Evolutionary conservation across 2,329 filamentous ascomycete species (phyloP).

Genomic region (Fusarium floridanum): DNA sequence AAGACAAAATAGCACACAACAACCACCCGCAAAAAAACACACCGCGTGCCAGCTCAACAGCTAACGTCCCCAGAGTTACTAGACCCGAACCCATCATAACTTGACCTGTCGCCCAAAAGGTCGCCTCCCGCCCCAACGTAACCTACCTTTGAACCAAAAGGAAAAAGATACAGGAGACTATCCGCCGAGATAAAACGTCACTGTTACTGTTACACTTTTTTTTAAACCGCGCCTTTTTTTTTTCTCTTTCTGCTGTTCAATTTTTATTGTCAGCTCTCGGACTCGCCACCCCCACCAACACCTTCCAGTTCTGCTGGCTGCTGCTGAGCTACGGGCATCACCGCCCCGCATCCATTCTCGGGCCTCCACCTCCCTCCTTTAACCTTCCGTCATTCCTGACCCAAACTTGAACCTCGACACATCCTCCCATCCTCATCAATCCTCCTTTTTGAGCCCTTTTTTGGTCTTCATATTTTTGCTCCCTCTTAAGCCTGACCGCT

Average conservation of each 20-base stretch:
- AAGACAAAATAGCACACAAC: background rate
- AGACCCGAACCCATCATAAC: constrained; percentile 3
- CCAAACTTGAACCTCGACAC: constrained; percentile 36
- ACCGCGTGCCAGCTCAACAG: constrained; percentile 4
- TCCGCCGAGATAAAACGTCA: constrained; percentile 32
- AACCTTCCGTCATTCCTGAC: constrained; percentile 37
- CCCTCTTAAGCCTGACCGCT: constrained; percentile 8
- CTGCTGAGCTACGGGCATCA: constrained; percentile 31
- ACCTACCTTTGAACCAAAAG: background rate
- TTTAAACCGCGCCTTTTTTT: background rate
- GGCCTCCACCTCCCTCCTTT: constrained; percentile 27
- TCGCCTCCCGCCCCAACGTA: background rate
- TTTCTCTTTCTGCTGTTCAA: background rate
- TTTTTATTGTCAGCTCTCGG: constrained; percentile 21
- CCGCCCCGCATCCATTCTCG: constrained; percentile 37
- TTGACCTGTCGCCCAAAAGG: constrained; percentile 1
- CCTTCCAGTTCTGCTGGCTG: constrained; percentile 7
- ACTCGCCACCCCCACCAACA: constrained; percentile 43
- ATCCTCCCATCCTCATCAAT: constrained; percentile 16
- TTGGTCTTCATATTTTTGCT: constrained; percentile 11
- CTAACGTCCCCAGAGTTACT: background rate
- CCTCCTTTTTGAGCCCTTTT: constrained; percentile 11
- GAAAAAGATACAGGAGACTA: background rate
- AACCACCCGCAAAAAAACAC: background rate
- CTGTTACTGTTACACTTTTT: constrained; percentile 18